A percentile compares a stretch with the other conserved stretches of the same genome.
phyloP scores from a whole-genome alignment of 305 asterid species.

The Fraxinus xanthoxyloides region DNA sequence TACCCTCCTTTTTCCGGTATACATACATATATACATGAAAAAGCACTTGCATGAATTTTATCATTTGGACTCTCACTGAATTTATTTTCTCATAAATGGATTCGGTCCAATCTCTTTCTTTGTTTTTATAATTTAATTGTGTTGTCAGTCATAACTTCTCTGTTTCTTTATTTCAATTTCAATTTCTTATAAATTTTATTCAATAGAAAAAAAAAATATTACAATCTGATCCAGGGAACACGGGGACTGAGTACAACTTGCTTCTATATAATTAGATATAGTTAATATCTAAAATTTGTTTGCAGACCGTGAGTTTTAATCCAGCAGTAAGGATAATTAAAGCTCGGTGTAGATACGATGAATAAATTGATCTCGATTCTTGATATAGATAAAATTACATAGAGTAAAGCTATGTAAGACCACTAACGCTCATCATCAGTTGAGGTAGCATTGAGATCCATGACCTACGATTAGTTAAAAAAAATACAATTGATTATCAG shows the following conservation, averaged over 20 bases:
- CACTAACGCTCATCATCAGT: background rate
- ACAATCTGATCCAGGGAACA: constrained; percentile 18
- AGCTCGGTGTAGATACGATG: background rate
- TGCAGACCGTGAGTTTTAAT: background rate
- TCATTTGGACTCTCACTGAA: background rate
- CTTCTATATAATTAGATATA: background rate
- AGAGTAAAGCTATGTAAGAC: too few species aligned
- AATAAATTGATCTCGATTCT: background rate
- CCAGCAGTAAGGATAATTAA: background rate
- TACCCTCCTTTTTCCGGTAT: background rate
- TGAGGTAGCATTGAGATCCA: background rate
- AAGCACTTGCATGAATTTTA: background rate
- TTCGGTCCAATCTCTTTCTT: background rate
- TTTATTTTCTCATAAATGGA: background rate
- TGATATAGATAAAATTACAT: background rate
- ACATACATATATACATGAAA: background rate
- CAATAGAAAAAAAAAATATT: background rate
- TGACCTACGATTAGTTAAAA: background rate
- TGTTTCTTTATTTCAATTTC: background rate
- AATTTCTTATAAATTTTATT: background rate
- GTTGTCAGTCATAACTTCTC: background rate
- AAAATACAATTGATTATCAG: background rate
- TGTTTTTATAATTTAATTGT: background rate
- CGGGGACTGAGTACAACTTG: background rate
- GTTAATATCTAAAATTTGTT: background rate